Percentiles rank a stretch among this genome's conserved stretches.
Conservation (phyloP, 345 rosid genomes). For the Sapria himalayana region DNA sequence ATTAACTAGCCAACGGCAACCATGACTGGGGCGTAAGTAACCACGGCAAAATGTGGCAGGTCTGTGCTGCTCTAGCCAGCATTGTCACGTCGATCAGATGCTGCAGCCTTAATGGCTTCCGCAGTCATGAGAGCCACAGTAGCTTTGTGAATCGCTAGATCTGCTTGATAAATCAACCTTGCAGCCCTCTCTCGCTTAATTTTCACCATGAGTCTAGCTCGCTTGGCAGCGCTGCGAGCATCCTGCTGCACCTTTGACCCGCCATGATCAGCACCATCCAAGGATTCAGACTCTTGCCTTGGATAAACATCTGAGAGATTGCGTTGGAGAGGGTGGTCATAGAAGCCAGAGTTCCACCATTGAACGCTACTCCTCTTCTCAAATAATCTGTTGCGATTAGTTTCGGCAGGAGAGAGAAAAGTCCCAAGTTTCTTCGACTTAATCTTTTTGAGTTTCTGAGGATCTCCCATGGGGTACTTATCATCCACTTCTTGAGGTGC, state of each 20-base stretch:
- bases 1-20: too few relatives aligned
- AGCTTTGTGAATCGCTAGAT: constrained; percentile 78
- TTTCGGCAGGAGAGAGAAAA: constrained; percentile 11
- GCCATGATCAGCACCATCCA: constrained; percentile 35
- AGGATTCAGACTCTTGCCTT: constrained; percentile 19
- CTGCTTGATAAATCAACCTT: constrained; percentile 59
- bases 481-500: constrained; percentile 33
- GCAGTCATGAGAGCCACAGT: constrained; percentile 72
- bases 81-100: too few relatives aligned
- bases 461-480: constrained; percentile 18
- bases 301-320: constrained; percentile 15
- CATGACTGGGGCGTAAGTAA: too few relatives aligned
- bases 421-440: constrained; percentile 25
- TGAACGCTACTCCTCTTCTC: constrained; percentile 27
- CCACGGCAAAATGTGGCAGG: too few relatives aligned
- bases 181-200: constrained; percentile 66
- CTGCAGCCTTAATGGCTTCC: constrained; percentile 57
- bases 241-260: constrained; percentile 47
- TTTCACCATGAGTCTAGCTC: constrained; percentile 44
- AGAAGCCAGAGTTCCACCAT: constrained; percentile 25
- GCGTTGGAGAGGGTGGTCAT: constrained; percentile 33
- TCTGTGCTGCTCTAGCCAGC: too few relatives aligned
- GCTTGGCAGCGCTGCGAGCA: constrained; percentile 62
- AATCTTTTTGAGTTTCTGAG: constrained; percentile 27
- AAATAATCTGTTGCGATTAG: constrained; percentile 17